phyloP scores from a whole-genome alignment of 179 eudicot genomes.

The Amaranthus tricolor region DNA sequence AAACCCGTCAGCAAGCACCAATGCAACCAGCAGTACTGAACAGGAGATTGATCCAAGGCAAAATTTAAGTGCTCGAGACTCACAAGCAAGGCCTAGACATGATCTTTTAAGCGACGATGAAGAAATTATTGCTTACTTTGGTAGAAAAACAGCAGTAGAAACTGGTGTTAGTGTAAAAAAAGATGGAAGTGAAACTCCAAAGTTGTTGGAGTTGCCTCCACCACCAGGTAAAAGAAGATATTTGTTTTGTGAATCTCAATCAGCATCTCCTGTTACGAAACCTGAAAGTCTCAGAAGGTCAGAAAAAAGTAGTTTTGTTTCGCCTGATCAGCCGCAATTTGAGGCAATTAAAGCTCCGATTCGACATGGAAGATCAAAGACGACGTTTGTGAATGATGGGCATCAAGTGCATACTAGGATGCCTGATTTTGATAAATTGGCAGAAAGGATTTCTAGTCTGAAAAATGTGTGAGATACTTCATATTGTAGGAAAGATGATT shows the following conservation, averaged over 20 bases:
- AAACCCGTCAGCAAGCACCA: conserved; percentile 32
- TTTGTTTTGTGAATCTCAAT: conserved; percentile 25
- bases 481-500: neutral
- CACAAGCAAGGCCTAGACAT: conserved; percentile 22
- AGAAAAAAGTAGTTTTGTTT: conserved; percentile 19
- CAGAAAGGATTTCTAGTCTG: conserved; percentile 51
- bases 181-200: conserved; percentile 6
- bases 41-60: conserved; percentile 21
- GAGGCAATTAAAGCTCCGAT: conserved; percentile 14
- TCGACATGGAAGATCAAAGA: conserved; percentile 34
- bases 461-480: conserved; percentile 20
- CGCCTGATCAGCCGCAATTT: conserved; percentile 14
- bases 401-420: conserved; percentile 53
- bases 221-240: conserved; percentile 43
- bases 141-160: conserved; percentile 26
- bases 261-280: conserved; percentile 23
- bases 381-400: conserved; percentile 34
- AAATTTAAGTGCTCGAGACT: conserved; percentile 27
- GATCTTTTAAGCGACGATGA: conserved; percentile 19
- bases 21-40: conserved; percentile 15
- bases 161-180: conserved; percentile 9
- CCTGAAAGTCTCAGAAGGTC: conserved; percentile 9
- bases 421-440: conserved; percentile 70
- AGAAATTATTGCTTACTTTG: conserved; percentile 27
- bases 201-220: conserved; percentile 31